These are phyloP conservation scores for Eleusine indica DNA, from an alignment of 176 grass and related monocot genomes.

Conservation along the genomic window DNA sequence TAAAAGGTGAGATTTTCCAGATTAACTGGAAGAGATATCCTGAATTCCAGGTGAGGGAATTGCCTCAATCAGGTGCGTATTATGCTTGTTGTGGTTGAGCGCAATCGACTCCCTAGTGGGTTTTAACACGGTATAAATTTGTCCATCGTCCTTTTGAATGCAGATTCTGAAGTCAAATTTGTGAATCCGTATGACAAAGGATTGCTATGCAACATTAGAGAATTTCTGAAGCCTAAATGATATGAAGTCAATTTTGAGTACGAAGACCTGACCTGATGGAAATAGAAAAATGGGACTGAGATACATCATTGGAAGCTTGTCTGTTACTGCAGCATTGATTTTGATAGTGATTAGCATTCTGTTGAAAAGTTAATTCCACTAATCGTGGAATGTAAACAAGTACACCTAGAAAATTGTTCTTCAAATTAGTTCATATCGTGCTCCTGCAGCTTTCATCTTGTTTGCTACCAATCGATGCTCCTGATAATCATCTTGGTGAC, in stretches of 20 bases:
- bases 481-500: no score
- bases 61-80: slow-evolving; percentile 65
- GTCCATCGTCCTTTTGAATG: slow-evolving; percentile 27
- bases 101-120: neutral
- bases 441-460: neutral
- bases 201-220: slow-evolving; percentile 67
- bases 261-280: slow-evolving; percentile 9
- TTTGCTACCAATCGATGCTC: neutral
- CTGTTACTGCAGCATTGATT: slow-evolving; percentile 23
- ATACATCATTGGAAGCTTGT: neutral
- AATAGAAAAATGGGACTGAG: neutral
- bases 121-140: slow-evolving; percentile 27
- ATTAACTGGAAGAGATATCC: slow-evolving; percentile 98
- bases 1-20: slow-evolving; percentile 79
- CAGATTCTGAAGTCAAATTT: slow-evolving; percentile 65
- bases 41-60: slow-evolving; percentile 77
- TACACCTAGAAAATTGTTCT: neutral
- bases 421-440: neutral
- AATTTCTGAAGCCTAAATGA: slow-evolving; percentile 68
- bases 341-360: slow-evolving; percentile 35
- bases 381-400: neutral
- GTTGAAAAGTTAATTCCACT: neutral
- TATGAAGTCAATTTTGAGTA: slow-evolving; percentile 41
- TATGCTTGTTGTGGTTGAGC: neutral
- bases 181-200: slow-evolving; percentile 90